A percentile compares a stretch with the other conserved stretches of the same genome.
phyloP scores from a whole-genome alignment of 2,329 filamentous ascomycete species.

The Pseudocercospora musae region DNA sequence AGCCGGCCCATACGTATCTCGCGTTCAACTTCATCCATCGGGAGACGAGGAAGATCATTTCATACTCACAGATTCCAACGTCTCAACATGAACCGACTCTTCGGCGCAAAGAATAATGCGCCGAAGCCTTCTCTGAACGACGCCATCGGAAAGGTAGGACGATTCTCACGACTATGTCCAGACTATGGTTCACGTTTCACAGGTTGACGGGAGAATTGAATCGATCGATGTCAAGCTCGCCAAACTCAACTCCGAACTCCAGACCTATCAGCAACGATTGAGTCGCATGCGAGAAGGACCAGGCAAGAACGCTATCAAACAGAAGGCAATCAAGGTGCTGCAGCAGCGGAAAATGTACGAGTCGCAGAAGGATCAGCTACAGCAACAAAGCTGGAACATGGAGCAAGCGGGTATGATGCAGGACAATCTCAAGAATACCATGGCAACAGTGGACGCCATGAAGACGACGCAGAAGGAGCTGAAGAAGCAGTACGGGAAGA shows the following conservation, averaged over 20 bases:
- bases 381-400: constrained; percentile 98
- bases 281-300: constrained; percentile 92
- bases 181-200: constrained; percentile 31
- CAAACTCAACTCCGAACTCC: constrained; percentile 84
- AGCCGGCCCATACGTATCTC: not conserved
- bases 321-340: constrained; percentile 90
- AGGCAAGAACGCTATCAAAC: constrained; percentile 86
- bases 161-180: not conserved
- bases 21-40: not conserved
- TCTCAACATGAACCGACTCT: constrained; percentile 83
- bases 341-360: constrained; percentile 95
- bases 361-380: constrained; percentile 85
- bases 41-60: not conserved
- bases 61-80: not conserved
- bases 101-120: constrained; percentile 79
- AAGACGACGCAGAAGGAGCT: constrained; percentile 94
- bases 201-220: constrained; percentile 78
- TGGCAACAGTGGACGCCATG: constrained; percentile 97
- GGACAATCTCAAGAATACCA: constrained; percentile 96
- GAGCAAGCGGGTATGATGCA: constrained; percentile 98
- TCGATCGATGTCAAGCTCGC: constrained; percentile 92
- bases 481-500: constrained; percentile 91
- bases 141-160: constrained; percentile 72
- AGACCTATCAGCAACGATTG: constrained; percentile 82
- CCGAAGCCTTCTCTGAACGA: constrained; percentile 85